phyloP scores from a whole-genome alignment of 495 filamentous ascomycete species.

The Gamarada debralockiae region DNA sequence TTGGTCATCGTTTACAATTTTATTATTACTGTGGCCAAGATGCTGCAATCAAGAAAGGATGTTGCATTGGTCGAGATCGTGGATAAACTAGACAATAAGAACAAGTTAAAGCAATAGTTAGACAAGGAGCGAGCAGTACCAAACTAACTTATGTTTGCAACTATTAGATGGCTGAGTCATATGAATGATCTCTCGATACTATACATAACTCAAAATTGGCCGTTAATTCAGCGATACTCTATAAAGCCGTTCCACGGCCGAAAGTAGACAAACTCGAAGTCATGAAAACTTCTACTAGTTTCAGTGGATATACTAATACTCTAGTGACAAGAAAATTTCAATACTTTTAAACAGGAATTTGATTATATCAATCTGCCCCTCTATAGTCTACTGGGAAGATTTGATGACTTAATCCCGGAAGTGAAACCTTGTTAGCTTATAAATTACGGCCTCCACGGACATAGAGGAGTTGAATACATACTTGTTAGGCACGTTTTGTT shows the following conservation, averaged over 20 bases:
- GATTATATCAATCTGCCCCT: background rate
- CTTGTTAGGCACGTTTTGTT: background rate
- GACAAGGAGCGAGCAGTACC: conserved; percentile 8
- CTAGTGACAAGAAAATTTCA: background rate
- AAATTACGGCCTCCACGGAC: background rate
- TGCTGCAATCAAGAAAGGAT: background rate
- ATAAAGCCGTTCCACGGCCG: background rate
- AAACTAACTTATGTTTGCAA: conserved; percentile 5
- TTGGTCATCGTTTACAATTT: conserved; percentile 2
- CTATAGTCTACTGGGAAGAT: background rate
- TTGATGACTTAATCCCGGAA: conserved; percentile 1
- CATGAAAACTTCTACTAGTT: background rate
- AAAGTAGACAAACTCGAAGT: conserved; percentile 2
- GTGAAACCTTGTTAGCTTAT: background rate
- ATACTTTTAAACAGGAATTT: background rate
- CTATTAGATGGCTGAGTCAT: conserved; percentile 7
- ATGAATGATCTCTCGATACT: background rate
- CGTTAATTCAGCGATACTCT: conserved; percentile 1
- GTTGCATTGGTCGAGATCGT: conserved; percentile 2
- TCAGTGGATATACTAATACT: background rate
- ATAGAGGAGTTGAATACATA: background rate
- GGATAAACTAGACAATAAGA: conserved; percentile 9
- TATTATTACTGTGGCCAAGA: background rate
- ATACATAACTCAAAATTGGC: background rate
- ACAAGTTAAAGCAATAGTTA: background rate